Conservation (phyloP, 1,284 basidiomycete genomes). For the Austropuccinia psidii region DNA sequence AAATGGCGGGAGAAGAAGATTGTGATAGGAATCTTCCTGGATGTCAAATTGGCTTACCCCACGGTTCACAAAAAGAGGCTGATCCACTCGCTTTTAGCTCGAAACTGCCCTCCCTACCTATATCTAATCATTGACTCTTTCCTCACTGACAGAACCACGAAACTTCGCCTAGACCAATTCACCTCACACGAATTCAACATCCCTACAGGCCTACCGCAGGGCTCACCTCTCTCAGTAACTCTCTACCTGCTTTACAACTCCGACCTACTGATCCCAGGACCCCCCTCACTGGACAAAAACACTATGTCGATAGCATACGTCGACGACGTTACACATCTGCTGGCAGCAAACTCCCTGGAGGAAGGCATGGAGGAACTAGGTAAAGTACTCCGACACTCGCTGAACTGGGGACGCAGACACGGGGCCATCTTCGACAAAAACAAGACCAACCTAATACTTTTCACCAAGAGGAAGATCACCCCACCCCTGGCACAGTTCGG, state of each 20-base stretch:
- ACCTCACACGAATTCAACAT: neutral
- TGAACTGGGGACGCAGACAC: neutral
- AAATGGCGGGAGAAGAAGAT: neutral
- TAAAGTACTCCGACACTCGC: neutral
- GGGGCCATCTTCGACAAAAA: slow-evolving; percentile 20
- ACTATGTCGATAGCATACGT: slow-evolving; percentile 10
- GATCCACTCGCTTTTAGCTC: neutral
- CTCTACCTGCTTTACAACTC: slow-evolving; percentile 21
- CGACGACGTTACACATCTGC: slow-evolving; percentile 6
- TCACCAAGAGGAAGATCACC: neutral
- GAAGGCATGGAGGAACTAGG: neutral
- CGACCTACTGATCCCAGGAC: neutral
- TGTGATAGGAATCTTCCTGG: neutral
- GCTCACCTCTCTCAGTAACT: neutral
- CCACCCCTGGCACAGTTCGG: neutral
- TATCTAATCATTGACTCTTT: neutral
- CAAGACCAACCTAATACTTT: neutral
- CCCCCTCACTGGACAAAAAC: neutral
- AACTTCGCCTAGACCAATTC: neutral
- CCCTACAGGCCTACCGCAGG: slow-evolving; percentile 4
- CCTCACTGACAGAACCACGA: neutral
- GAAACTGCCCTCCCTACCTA: neutral
- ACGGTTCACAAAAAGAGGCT: slow-evolving; percentile 4
- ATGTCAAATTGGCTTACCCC: slow-evolving; percentile 16
- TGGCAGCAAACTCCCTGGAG: neutral